Evolutionary conservation across 2,329 filamentous ascomycete species (phyloP).

Genomic region (Phialophora expanda): DNA sequence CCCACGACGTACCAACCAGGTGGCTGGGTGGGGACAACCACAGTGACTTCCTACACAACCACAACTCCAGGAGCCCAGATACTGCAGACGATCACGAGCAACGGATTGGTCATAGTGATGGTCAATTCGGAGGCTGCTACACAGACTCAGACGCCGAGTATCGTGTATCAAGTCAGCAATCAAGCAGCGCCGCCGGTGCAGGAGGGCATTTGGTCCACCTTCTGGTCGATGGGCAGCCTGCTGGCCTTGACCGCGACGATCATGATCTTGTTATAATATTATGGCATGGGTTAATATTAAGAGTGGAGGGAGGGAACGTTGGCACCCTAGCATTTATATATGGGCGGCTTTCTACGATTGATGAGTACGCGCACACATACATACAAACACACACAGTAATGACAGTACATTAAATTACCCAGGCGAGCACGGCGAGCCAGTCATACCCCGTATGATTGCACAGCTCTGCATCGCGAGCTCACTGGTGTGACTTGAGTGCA

Average conservation of each 20-base stretch:
- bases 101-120: slow-evolving; percentile 34
- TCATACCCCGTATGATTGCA: background rate
- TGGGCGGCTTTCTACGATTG: background rate
- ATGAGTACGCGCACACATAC: background rate
- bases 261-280: slow-evolving; percentile 30
- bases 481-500: background rate
- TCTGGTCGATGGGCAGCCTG: slow-evolving; percentile 28
- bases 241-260: slow-evolving; percentile 30
- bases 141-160: slow-evolving; percentile 25
- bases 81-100: slow-evolving; percentile 31
- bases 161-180: slow-evolving; percentile 29
- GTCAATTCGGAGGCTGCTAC: slow-evolving; percentile 14
- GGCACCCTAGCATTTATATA: background rate
- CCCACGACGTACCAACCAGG: slow-evolving; percentile 10
- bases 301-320: background rate
- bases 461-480: background rate
- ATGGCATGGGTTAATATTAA: background rate
- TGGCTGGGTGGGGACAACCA: slow-evolving; percentile 28
- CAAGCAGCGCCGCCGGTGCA: slow-evolving; percentile 25
- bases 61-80: slow-evolving; percentile 22
- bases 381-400: background rate
- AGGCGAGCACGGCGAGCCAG: background rate
- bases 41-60: slow-evolving; percentile 35
- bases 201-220: slow-evolving; percentile 18
- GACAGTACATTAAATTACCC: too few relatives aligned